Evolutionary conservation across 805 yeast species (phyloP), one percentile per base, ranked within the genome.

Genomic region (Debaryomyces castellii): DNA sequence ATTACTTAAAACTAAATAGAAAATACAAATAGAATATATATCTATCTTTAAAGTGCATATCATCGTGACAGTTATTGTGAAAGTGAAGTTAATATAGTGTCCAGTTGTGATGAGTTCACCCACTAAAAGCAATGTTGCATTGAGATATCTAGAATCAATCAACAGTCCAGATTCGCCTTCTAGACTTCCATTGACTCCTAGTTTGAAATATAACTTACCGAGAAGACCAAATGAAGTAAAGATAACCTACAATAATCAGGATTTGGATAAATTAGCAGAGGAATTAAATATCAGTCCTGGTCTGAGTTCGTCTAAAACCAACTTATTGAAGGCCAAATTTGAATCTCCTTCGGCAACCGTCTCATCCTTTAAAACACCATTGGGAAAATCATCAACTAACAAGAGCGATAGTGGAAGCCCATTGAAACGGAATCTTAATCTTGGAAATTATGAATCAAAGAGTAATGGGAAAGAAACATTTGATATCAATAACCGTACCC

Each of bases 321-420:
- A 58, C 5, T 48, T 66, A 17, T 52, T 69, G 12, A 55, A 69
- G 34, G 51, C 67, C 4, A 59, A 62, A 33, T 72, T 65, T 45
- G 75, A 70, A 42, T 59, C 73, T 0, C 73, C 74, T 2, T 69
- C 74, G 10, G 76, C 70, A 1, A 72, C 76, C 0, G 69, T 72
- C 3, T 66, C 73, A 2, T 63, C 73, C 4, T 72, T 72, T 55
- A 71, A 70, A 47, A 55, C 64, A 14, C 66, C 73, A 1, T 55
- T 55, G 45, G 50, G 39, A 39, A 58, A 58, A 41, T 44, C 54
- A 14, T 48, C 66, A 10, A 47, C 58, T 10, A 47, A 52, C 11
- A 53, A 53, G 28, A 54, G 55, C 44, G 49, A 45, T 21, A 43
- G 48, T 10, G 52, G 52, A 17, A 54, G 60, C 21, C 62, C 62